Conservation (phyloP, 2,329 filamentous ascomycete species). For the Huntiella moniliformis region DNA sequence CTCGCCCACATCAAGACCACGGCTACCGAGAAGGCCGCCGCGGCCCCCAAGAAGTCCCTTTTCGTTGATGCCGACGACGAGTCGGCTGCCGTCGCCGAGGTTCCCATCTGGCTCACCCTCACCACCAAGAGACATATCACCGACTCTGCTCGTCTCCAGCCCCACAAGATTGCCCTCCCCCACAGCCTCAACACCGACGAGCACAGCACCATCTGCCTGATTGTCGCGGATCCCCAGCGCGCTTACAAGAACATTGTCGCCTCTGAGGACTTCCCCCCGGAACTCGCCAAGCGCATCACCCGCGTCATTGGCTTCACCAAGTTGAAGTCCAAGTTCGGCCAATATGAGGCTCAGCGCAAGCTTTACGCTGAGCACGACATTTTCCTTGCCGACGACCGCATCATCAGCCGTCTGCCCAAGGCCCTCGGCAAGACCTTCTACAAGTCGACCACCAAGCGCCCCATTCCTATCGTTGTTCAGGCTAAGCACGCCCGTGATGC, state of each 20-base stretch:
- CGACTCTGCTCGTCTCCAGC: slow-evolving; percentile 65
- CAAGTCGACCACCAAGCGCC: slow-evolving; percentile 63
- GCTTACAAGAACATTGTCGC: slow-evolving; percentile 78
- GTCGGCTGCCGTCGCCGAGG: slow-evolving; percentile 21
- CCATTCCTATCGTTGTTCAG: slow-evolving; percentile 60
- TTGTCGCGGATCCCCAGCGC: slow-evolving; percentile 64
- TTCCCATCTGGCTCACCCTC: slow-evolving; percentile 41
- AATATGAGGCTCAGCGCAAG: slow-evolving; percentile 73
- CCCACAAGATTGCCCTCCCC: slow-evolving; percentile 61
- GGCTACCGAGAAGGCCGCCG: slow-evolving; percentile 27
- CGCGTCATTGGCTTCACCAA: slow-evolving; percentile 68
- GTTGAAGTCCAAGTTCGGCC: slow-evolving; percentile 63
- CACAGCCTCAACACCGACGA: slow-evolving; percentile 53
- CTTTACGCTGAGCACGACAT: slow-evolving; percentile 74
- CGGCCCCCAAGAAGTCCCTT: slow-evolving; percentile 35
- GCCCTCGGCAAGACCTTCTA: slow-evolving; percentile 86
- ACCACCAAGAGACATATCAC: slow-evolving; percentile 47
- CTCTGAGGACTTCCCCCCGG: slow-evolving; percentile 49
- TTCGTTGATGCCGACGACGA: slow-evolving; percentile 27
- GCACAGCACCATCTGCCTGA: slow-evolving; percentile 60
- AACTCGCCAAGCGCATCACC: slow-evolving; percentile 47
- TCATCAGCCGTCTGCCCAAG: slow-evolving; percentile 54
- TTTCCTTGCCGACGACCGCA: slow-evolving; percentile 81
- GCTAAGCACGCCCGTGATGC: slow-evolving; percentile 17
- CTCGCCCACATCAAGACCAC: slow-evolving; percentile 42